Conservation (phyloP, 352 stramenopile genomes). For the Phytophthora pistaciae region DNA sequence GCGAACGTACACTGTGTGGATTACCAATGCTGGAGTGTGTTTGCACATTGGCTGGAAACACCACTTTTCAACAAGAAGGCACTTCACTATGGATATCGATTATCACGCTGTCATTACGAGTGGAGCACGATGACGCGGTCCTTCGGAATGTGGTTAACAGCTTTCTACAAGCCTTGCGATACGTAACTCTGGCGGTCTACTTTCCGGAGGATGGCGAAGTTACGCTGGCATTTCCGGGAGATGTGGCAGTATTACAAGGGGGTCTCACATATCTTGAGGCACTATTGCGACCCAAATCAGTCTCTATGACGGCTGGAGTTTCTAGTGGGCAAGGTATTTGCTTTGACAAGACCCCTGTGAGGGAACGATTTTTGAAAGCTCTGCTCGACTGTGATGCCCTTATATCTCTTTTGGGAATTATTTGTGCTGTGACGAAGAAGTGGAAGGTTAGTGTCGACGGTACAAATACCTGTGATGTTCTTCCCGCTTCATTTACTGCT, state of each 20-base stretch:
- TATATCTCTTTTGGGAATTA: conserved; percentile 50
- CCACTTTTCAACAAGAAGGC: conserved; percentile 41
- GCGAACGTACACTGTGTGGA: conserved; percentile 43
- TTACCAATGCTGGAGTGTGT: conserved; percentile 55
- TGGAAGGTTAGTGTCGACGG: conserved; percentile 6
- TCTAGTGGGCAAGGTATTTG: not conserved
- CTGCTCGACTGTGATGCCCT: conserved; percentile 55
- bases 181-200: conserved; percentile 50
- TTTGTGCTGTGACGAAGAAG: conserved; percentile 37
- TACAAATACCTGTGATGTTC: conserved; percentile 1
- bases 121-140: conserved; percentile 47
- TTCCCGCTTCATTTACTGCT: not conserved
- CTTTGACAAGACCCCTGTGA: conserved; percentile 10
- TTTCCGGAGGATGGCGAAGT: conserved; percentile 38
- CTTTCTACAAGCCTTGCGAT: conserved; percentile 62
- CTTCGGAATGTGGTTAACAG: conserved; percentile 63
- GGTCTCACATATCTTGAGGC: conserved; percentile 36
- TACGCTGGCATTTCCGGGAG: conserved; percentile 35
- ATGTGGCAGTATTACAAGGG: conserved; percentile 33
- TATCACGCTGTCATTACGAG: conserved; percentile 37
- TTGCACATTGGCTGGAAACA: conserved; percentile 44
- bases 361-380: conserved; percentile 41
- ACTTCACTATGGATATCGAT: conserved; percentile 53
- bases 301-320: not conserved
- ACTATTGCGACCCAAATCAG: conserved; percentile 26